A percentile compares a stretch with the other conserved stretches of the same genome.
Evolutionary conservation across 345 rosid species (phyloP).

Genomic region (Aquilaria malaccensis): DNA sequence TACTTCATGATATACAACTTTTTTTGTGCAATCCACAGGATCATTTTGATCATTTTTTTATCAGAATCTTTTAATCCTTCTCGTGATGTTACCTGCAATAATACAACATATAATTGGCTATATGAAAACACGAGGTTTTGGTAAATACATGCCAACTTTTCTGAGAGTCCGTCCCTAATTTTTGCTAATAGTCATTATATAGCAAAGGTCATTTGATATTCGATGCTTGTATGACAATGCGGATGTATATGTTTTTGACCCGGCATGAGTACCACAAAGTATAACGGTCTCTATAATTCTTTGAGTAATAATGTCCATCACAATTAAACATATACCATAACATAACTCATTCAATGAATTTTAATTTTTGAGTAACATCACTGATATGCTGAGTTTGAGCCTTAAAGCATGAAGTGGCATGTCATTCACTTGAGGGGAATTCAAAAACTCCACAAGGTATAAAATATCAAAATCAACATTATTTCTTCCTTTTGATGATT

Average conservation of each 20-base stretch:
- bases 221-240: background rate
- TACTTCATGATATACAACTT: too few relatives aligned
- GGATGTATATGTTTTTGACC: background rate
- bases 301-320: too few relatives aligned
- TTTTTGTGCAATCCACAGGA: too few relatives aligned
- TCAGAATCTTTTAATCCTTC: too few relatives aligned
- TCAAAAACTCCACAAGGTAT: background rate
- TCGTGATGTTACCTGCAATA: too few relatives aligned
- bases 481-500: background rate
- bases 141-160: background rate
- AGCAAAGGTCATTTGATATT: background rate
- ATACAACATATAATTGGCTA: background rate
- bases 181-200: background rate
- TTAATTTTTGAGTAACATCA: too few relatives aligned
- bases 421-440: background rate
- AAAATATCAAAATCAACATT: background rate
- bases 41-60: too few relatives aligned
- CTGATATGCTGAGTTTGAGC: background rate
- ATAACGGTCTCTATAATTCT: background rate
- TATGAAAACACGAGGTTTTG: background rate
- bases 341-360: background rate
- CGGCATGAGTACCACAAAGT: background rate
- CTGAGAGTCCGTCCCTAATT: too few relatives aligned
- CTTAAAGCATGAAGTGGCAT: background rate
- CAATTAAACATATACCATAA: background rate